Evolutionary conservation across 257 asterid genomes (phyloP).

Genomic region (Salvia rosmarinus): DNA sequence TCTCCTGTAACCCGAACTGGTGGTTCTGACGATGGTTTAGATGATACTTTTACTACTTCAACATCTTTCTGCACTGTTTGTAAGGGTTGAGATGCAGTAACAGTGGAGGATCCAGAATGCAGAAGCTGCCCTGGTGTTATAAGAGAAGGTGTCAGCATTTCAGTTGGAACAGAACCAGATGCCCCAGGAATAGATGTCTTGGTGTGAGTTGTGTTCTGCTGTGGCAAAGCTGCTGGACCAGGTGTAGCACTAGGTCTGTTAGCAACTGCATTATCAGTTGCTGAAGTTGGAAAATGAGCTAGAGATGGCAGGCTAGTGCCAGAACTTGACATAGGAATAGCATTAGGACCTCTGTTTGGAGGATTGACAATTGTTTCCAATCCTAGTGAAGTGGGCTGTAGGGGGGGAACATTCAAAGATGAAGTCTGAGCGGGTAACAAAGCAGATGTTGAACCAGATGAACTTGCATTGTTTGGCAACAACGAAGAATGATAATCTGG

Average conservation of each 20-base stretch:
- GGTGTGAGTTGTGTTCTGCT: constrained; percentile 48
- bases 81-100: constrained; percentile 49
- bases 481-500: constrained; percentile 56
- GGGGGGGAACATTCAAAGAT: constrained; percentile 53
- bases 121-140: constrained; percentile 91
- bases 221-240: constrained; percentile 51
- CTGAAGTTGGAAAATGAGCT: constrained; percentile 44
- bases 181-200: constrained; percentile 47
- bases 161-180: constrained; percentile 50
- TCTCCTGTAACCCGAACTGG: constrained; percentile 47
- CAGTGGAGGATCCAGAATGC: constrained; percentile 56
- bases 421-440: constrained; percentile 50
- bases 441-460: constrained; percentile 48
- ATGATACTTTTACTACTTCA: constrained; percentile 75
- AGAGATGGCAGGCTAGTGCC: constrained; percentile 46
- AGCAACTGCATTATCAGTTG: constrained; percentile 51
- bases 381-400: constrained; percentile 49
- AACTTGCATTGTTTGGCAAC: constrained; percentile 48
- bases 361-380: constrained; percentile 50
- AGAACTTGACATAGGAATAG: constrained; percentile 43
- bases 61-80: constrained; percentile 78
- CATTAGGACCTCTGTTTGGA: constrained; percentile 50
- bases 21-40: constrained; percentile 48
- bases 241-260: constrained; percentile 45
- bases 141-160: constrained; percentile 60